Base-by-base conservation (phyloP, 2,329 filamentous ascomycete species). In the Tolypocladium tropicale region DNA sequence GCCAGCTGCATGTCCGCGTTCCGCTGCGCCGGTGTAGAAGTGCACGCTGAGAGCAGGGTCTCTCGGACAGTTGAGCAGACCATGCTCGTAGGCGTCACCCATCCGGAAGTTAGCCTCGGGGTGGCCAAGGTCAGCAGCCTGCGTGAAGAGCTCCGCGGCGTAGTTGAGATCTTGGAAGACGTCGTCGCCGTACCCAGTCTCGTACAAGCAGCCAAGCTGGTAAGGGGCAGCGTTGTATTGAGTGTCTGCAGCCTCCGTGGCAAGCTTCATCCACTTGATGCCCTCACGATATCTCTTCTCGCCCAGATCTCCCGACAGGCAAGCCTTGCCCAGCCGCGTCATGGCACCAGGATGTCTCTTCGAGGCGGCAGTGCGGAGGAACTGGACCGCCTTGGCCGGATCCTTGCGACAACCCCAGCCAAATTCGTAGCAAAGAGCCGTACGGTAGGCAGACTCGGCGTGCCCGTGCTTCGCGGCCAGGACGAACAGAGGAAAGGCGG, bases 61-160 rank as follows among this genome's bases (percentile, higher is more conserved):
- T 54, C 86, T 84, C 1, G 94, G 94, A 67, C 94, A 99, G 62
- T 82, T 85, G 56, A 97, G 78, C 60, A 85, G 83, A 16, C 94
- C 94, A 66, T 96, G 90, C 73, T 99, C 94, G 68, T 99, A 99
- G 0, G 93, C 92, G 68, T 96, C 90, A n/a, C 94, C 94, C 74
- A 99, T 84, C 54, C 90, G 83, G 71, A 86, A 91, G 65, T 86
- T 90, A 33, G 94, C 92, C 62, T 96, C 88, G 2, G 88, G 76
- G 65, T 99, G 90, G 9, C 92, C 92, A 52, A 99, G 74, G 66
- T 97, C 94, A 1, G 94, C 94, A 11, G 94, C 89, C 67, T 95
- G 90, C 0, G 94, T 97, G 65, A 96, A 95, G 1, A 99, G 77
- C 69, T 97, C 91, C 33, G 92, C 93, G 1, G 94, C 90, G 67